These are phyloP conservation scores for Cornus florida DNA, from an alignment of 148 eudicot genomes.

Conservation along the genomic window DNA sequence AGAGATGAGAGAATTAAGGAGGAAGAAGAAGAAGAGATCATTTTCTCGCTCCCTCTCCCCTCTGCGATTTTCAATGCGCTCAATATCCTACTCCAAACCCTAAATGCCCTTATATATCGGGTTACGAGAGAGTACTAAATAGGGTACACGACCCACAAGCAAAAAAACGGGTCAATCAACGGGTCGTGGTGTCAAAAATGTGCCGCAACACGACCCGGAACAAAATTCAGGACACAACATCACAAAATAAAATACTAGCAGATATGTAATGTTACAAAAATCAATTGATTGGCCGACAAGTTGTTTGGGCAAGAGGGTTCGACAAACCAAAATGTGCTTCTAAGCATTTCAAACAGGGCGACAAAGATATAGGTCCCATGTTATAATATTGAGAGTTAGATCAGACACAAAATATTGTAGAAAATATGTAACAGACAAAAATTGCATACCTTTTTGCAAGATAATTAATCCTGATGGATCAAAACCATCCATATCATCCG, in stretches of 20 bases:
- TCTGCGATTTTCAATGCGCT: too few species aligned
- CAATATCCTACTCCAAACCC: too few species aligned
- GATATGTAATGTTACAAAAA: neutral
- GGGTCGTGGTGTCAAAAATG: too few species aligned
- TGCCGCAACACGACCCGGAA: too few species aligned
- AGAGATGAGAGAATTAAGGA: too few species aligned
- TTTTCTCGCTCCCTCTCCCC: too few species aligned
- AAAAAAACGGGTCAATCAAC: too few species aligned
- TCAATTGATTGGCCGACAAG: neutral
- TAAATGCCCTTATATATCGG: too few species aligned
- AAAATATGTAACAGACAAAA: neutral
- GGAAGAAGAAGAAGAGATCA: too few species aligned
- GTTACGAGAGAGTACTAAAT: too few species aligned
- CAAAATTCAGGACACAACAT: too few species aligned
- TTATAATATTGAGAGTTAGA: neutral
- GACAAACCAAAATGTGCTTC: neutral
- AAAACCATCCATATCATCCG: constrained; percentile 82
- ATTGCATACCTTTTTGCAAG: constrained; percentile 67
- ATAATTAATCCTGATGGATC: constrained; percentile 93
- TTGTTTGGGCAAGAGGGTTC: neutral
- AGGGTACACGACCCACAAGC: too few species aligned
- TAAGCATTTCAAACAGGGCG: neutral
- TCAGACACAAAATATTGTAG: neutral
- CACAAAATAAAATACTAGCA: neutral
- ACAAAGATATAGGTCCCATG: neutral